phyloP scores from a whole-genome alignment of 805 yeast species.

The Saturnispora mendoncae region DNA sequence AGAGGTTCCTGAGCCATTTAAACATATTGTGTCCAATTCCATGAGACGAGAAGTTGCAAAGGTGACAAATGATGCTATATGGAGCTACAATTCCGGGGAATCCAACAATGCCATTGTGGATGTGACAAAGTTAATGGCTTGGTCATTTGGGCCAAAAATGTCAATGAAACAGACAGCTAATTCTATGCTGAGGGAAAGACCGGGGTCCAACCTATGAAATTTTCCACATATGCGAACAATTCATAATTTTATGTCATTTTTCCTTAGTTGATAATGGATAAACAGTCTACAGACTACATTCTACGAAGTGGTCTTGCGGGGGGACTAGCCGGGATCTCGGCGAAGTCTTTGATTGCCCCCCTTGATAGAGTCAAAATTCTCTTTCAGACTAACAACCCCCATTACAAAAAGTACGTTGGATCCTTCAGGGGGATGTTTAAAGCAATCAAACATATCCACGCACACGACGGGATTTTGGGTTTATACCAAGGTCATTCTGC shows the following conservation, averaged over 20 bases:
- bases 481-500: conserved; percentile 95
- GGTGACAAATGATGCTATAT: conserved; percentile 3
- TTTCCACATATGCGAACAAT: not conserved
- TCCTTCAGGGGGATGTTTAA: conserved; percentile 63
- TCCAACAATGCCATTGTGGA: not conserved
- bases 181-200: conserved; percentile 4
- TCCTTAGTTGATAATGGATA: conserved; percentile 35
- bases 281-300: conserved; percentile 69
- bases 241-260: not conserved
- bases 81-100: not conserved
- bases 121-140: conserved; percentile 1
- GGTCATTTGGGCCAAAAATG: conserved; percentile 4
- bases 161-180: not conserved
- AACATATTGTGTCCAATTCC: not conserved
- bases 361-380: conserved; percentile 89
- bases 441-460: conserved; percentile 63
- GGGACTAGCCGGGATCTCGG: conserved; percentile 93
- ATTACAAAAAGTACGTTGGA: conserved; percentile 71
- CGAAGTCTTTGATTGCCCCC: conserved; percentile 92
- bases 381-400: conserved; percentile 92
- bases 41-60: not conserved
- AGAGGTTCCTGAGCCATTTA: conserved; percentile 5
- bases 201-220: not conserved
- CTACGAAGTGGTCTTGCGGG: conserved; percentile 86
- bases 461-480: conserved; percentile 66